These are phyloP conservation scores for Astrephomene gubernaculifera DNA, from an alignment of 139 green algal genomes.

Conservation along the genomic window DNA sequence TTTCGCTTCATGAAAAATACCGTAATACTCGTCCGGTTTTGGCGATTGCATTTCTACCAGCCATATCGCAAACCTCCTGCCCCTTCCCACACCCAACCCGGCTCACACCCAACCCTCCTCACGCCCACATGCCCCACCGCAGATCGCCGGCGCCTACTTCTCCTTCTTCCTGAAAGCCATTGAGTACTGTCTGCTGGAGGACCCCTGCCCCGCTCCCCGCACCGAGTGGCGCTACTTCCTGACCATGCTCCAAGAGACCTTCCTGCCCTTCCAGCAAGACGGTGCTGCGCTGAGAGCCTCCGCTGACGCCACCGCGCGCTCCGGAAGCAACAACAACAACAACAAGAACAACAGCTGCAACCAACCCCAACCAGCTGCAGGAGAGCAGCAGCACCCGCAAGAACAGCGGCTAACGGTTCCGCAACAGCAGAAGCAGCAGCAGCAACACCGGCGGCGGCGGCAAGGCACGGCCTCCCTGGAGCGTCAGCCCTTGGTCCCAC, in stretches of 20 bases:
- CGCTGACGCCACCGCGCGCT: no score
- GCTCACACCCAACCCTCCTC: not conserved
- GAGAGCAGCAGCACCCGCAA: not conserved
- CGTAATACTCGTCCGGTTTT: no score
- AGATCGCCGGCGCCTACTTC: constrained; percentile 12
- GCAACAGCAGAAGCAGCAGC: not conserved
- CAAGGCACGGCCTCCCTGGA: not conserved
- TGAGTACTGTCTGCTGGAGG: not conserved
- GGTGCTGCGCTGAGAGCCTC: not conserved
- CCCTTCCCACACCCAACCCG: no score
- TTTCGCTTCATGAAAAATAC: no score
- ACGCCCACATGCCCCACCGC: not conserved
- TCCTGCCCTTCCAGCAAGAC: not conserved
- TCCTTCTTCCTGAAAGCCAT: not conserved
- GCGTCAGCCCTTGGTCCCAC: not conserved
- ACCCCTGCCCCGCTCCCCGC: not conserved
- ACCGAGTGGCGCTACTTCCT: not conserved
- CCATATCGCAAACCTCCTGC: no score
- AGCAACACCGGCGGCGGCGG: not conserved
- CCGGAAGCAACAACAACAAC: no score
- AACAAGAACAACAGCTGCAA: not conserved
- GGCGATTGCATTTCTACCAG: no score
- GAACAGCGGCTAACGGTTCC: not conserved
- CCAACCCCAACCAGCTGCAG: not conserved
- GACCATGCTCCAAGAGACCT: not conserved